phyloP scores from a whole-genome alignment of 78 protist genomes.

The Salpingoeca rosetta region DNA sequence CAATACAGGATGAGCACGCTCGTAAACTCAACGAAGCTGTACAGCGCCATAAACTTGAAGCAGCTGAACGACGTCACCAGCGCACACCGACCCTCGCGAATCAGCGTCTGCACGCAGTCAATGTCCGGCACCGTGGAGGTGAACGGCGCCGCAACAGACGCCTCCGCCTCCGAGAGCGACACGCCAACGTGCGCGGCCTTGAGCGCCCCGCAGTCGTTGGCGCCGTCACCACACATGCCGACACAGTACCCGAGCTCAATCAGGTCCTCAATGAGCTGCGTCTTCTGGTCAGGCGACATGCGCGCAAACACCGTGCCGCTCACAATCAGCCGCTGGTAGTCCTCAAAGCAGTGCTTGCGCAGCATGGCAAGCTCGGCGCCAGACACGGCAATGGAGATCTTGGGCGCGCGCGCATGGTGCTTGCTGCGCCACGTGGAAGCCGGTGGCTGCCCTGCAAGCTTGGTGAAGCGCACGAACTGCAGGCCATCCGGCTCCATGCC shows the following conservation, averaged over 20 bases:
- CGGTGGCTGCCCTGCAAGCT: background rate
- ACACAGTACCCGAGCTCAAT: conserved; percentile 5
- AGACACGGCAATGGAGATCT: conserved; percentile 27
- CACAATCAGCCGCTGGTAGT: background rate
- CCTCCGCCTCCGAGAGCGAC: conserved; percentile 62
- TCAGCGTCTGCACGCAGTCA: conserved; percentile 25
- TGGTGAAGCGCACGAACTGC: background rate
- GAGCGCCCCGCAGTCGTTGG: conserved; percentile 75
- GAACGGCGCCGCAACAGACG: conserved; percentile 76
- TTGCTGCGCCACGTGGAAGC: background rate
- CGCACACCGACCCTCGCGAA: conserved; percentile 62
- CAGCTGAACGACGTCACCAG: conserved; percentile 50
- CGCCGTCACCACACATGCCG: conserved; percentile 74
- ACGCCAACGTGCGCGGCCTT: conserved; percentile 66
- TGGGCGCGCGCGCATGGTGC: background rate
- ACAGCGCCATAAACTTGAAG: conserved; percentile 65
- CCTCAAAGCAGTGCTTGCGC: background rate
- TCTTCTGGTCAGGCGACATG: conserved; percentile 61
- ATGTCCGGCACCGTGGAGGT: conserved; percentile 37
- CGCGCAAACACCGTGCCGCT: conserved; percentile 46
- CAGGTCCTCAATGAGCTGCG: conserved; percentile 15
- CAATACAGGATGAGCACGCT: conserved; percentile 54
- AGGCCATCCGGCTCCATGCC: background rate
- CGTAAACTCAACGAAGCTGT: conserved; percentile 60
- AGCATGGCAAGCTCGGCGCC: conserved; percentile 18